phyloP scores from a whole-genome alignment of 257 asterid species.

The Gentiana straminea region DNA sequence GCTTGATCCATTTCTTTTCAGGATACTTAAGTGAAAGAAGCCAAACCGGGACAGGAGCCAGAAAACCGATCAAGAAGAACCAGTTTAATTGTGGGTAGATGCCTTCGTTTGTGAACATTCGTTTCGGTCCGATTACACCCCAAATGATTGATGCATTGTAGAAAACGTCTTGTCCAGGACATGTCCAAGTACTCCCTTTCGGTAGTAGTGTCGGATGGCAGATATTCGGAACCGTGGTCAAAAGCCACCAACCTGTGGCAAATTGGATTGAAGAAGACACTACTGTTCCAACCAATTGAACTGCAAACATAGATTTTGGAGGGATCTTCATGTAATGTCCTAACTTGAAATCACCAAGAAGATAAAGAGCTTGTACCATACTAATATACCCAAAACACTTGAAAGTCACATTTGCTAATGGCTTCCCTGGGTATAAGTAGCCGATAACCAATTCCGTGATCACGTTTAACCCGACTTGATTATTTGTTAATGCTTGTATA shows the following conservation, averaged over 20 bases:
- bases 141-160: constrained; percentile 79
- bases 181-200: constrained; percentile 70
- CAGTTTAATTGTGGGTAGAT: constrained; percentile 47
- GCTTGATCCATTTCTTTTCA: constrained; percentile 43
- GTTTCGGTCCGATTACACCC: constrained; percentile 67
- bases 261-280: constrained; percentile 43
- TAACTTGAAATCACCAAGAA: constrained; percentile 55
- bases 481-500: constrained; percentile 64
- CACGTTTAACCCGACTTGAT: constrained; percentile 60
- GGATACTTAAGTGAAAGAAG: constrained; percentile 41
- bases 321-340: constrained; percentile 92
- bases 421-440: constrained; percentile 55
- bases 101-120: constrained; percentile 66
- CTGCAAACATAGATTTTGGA: constrained; percentile 76
- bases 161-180: constrained; percentile 70
- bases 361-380: constrained; percentile 52
- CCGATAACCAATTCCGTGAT: constrained; percentile 69
- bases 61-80: constrained; percentile 54
- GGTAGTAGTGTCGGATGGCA: constrained; percentile 40
- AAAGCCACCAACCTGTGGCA: constrained; percentile 77
- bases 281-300: constrained; percentile 59
- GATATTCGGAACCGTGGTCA: constrained; percentile 33
- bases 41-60: constrained; percentile 60
- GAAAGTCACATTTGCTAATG: constrained; percentile 65
- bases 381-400: constrained; percentile 78